phyloP scores from a whole-genome alignment of 1,284 basidiomycete genomes.

The Ceratobasidium sp. region DNA sequence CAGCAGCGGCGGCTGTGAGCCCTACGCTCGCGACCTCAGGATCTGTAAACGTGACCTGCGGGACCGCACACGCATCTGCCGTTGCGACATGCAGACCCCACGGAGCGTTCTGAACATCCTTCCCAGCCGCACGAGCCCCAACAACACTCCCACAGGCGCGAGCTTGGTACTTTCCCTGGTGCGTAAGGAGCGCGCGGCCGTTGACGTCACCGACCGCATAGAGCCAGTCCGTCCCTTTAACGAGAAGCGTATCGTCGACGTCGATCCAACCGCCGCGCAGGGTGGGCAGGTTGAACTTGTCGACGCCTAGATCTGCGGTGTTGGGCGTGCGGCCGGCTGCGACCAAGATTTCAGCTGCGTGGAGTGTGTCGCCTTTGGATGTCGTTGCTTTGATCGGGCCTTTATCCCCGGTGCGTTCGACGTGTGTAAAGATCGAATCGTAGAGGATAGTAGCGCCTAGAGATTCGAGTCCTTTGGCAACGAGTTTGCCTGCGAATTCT shows the following conservation, averaged over 20 bases:
- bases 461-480: conserved; percentile 33
- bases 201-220: conserved; percentile 46
- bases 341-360: conserved; percentile 40
- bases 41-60: conserved; percentile 43
- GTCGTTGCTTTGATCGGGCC: conserved; percentile 13
- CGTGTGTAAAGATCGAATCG: conserved; percentile 10
- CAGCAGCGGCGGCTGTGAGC: conserved; percentile 17
- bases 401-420: conserved; percentile 28
- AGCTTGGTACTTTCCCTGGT: conserved; percentile 47
- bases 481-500: conserved; percentile 43
- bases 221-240: conserved; percentile 36
- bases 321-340: conserved; percentile 44
- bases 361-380: conserved; percentile 10
- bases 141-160: conserved; percentile 36
- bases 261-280: conserved; percentile 35
- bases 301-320: conserved; percentile 33
- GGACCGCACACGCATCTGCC: conserved; percentile 33
- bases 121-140: conserved; percentile 40
- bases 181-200: conserved; percentile 41
- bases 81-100: conserved; percentile 42
- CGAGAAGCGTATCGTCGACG: conserved; percentile 42
- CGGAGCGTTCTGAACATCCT: conserved; percentile 5
- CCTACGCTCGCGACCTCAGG: conserved; percentile 43
- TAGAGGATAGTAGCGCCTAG: conserved; percentile 34
- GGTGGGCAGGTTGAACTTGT: conserved; percentile 29